Conservation (phyloP, 164 flowering plant species). For the Nymphaea colorata region DNA sequence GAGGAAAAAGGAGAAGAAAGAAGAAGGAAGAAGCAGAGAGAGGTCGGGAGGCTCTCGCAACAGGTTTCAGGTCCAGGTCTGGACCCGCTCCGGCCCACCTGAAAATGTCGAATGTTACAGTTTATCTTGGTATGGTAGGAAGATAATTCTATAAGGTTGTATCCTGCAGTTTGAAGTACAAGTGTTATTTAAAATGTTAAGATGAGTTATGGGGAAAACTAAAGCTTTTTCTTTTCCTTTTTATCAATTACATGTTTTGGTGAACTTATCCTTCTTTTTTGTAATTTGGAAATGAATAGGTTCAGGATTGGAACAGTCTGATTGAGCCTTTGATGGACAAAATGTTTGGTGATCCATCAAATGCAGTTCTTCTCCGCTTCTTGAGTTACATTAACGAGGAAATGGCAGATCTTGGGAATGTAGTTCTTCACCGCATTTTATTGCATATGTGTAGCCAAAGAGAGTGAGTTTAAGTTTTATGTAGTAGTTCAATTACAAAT, state of each 20-base stretch:
- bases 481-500: too few relatives aligned
- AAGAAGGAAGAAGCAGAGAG: too few relatives aligned
- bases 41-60: too few relatives aligned
- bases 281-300: constrained; percentile 22
- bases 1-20: too few relatives aligned
- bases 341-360: constrained; percentile 75
- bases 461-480: constrained; percentile 29
- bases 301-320: constrained; percentile 51
- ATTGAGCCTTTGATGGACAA: constrained; percentile 57
- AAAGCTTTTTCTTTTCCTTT: not conserved
- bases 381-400: constrained; percentile 56
- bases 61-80: too few relatives aligned
- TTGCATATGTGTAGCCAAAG: constrained; percentile 31
- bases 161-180: too few relatives aligned
- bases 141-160: too few relatives aligned
- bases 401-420: constrained; percentile 43
- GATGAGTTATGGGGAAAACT: too few relatives aligned
- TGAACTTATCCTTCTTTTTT: constrained; percentile 2
- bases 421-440: constrained; percentile 42
- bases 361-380: constrained; percentile 58
- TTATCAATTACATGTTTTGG: not conserved
- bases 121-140: too few relatives aligned
- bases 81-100: too few relatives aligned
- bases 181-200: too few relatives aligned
- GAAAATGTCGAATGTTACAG: too few relatives aligned